A percentile compares a stretch with the other conserved stretches of the same genome.
Evolutionary conservation across 2,329 filamentous ascomycete species (phyloP).

Genomic region (Ambrosiella beaveri): DNA sequence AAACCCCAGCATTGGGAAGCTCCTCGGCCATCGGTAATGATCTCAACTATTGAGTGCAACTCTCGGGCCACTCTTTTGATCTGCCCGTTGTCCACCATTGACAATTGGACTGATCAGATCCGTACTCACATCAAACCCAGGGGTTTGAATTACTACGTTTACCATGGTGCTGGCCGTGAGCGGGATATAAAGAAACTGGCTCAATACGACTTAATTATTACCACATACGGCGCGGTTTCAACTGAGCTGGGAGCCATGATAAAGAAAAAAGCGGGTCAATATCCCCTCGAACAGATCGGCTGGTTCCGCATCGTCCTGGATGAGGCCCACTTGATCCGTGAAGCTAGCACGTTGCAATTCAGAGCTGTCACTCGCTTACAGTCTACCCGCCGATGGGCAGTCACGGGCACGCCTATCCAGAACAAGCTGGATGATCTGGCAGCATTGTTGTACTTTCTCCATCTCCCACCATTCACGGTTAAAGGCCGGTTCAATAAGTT

Average conservation of each 20-base stretch:
- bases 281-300: constrained; percentile 59
- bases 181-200: constrained; percentile 52
- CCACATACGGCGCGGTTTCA: constrained; percentile 77
- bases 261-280: constrained; percentile 39
- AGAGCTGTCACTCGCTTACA: constrained; percentile 68
- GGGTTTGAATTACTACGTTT: constrained; percentile 58
- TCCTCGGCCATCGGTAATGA: constrained; percentile 23
- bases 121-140: constrained; percentile 55
- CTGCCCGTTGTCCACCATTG: constrained; percentile 75
- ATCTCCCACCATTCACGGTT: constrained; percentile 71
- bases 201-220: constrained; percentile 69
- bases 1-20: constrained; percentile 18
- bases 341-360: constrained; percentile 63
- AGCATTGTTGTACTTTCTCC: constrained; percentile 70
- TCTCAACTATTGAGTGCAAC: constrained; percentile 44
- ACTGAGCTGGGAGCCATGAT: constrained; percentile 53
- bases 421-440: constrained; percentile 84
- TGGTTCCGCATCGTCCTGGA: constrained; percentile 92
- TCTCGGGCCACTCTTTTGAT: constrained; percentile 69
- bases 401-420: constrained; percentile 93
- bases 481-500: constrained; percentile 56
- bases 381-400: constrained; percentile 76
- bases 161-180: constrained; percentile 65
- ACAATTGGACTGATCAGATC: constrained; percentile 91
- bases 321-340: constrained; percentile 88